phyloP scores from a whole-genome alignment of 805 yeast genomes.

The Candida dajiaensis region DNA sequence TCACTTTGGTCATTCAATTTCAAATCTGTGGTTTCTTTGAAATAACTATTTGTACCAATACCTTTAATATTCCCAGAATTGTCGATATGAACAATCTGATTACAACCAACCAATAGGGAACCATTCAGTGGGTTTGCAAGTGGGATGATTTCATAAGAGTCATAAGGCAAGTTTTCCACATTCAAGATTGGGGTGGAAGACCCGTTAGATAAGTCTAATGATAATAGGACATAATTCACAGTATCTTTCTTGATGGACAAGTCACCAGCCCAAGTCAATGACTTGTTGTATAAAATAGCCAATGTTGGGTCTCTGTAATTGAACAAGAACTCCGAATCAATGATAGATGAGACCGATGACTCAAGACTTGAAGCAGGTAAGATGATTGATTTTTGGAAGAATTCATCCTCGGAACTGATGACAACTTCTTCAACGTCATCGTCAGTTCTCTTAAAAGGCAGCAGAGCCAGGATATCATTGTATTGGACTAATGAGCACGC shows the following conservation, averaged over 20 bases:
- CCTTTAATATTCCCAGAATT: constrained; percentile 65
- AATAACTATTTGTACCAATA: constrained; percentile 54
- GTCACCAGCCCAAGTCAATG: constrained; percentile 75
- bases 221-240: constrained; percentile 52
- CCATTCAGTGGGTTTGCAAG: constrained; percentile 66
- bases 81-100: constrained; percentile 74
- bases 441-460: constrained; percentile 51
- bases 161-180: constrained; percentile 66
- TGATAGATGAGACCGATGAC: constrained; percentile 50
- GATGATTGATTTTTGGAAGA: constrained; percentile 41
- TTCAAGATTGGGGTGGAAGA: constrained; percentile 63
- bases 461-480: constrained; percentile 62
- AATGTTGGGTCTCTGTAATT: constrained; percentile 81
- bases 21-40: constrained; percentile 34
- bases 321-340: constrained; percentile 65
- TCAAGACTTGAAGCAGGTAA: constrained; percentile 53
- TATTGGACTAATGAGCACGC: constrained; percentile 53
- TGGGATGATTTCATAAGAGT: constrained; percentile 58
- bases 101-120: constrained; percentile 61
- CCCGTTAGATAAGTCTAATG: constrained; percentile 50
- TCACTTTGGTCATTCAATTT: constrained; percentile 41
- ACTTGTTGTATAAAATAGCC: constrained; percentile 55
- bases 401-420: constrained; percentile 2
- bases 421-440: constrained; percentile 35
- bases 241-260: constrained; percentile 58